Evolutionary conservation across 805 yeast genomes (phyloP), one percentile per base, ranked within the genome.

Genomic region (Lachancea sp.): DNA sequence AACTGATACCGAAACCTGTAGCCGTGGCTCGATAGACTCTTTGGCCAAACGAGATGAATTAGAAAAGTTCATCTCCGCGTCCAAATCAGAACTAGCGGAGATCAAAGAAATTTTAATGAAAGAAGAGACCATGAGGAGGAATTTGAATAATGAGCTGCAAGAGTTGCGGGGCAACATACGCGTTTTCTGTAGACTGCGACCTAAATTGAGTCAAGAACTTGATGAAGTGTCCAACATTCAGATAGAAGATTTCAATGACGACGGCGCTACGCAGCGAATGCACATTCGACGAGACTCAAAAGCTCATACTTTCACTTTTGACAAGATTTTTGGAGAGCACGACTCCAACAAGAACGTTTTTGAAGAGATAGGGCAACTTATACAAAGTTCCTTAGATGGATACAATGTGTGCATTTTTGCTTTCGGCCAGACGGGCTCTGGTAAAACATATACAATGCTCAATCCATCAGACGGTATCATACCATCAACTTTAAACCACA

Each of bases 361-460:
- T 63, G 82, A 78, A 26, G 99, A 91, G 57, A 76, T 91, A 1
- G 81, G 93, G 2, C 95, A 89, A 61, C 65, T 91, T 18, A 80
- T 91, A 1, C 96, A 88, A 61, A 87, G 76, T 68, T 80, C 95
- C 0, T 62, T 90, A 12, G 95, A 91, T 64, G 99, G 99, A 0
- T 81, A 73, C 57, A 88, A 88, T 54, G 96, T 89, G 2, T 89
- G 97, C 63, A 86, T 93, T 1, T 88, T 91, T 68, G 95, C 98
- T 0, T 91, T 93, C 62, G 99, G 99, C 1, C 99, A 91, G 64
- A 93, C 99, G 0, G 96, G 93, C 0, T 83, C 97, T 0, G 99
- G 99, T 2, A 91, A 91, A 60, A 91, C 98, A 0, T 82, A 67
- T 61, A 93, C 99, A 0, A 93, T 91, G 98, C 75, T 89, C 1